Evolutionary conservation across 345 rosid genomes (phyloP).

Genomic region (Aquilaria sinensis): DNA sequence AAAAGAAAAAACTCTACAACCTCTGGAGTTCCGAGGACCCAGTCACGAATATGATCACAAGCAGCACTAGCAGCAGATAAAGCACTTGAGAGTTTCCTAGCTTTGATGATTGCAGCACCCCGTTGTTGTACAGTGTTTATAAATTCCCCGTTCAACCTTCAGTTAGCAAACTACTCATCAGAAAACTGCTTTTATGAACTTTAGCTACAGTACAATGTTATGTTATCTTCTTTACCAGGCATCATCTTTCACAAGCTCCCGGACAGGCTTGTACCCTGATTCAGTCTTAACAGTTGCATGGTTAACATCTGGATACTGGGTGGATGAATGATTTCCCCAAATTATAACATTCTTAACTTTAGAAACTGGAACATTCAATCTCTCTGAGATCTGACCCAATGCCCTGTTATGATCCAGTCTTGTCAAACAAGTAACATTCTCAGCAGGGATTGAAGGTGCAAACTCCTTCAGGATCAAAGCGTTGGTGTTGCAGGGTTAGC

Average conservation of each 20-base stretch:
- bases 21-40: constrained; percentile 84
- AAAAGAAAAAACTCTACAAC: constrained; percentile 11
- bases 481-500: constrained; percentile 89
- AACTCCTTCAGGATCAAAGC: constrained; percentile 74
- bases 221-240: constrained; percentile 32
- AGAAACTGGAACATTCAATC: constrained; percentile 41
- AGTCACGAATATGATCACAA: constrained; percentile 81
- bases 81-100: constrained; percentile 67
- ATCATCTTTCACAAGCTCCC: constrained; percentile 47
- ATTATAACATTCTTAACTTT: constrained; percentile 66
- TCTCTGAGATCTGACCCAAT: constrained; percentile 61
- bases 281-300: constrained; percentile 47
- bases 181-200: background rate
- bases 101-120: constrained; percentile 59
- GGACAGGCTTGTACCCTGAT: constrained; percentile 37
- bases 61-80: constrained; percentile 82
- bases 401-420: constrained; percentile 88
- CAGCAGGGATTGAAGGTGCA: constrained; percentile 73
- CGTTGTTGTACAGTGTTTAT: constrained; percentile 59
- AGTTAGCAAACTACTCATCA: background rate
- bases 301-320: constrained; percentile 81
- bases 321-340: constrained; percentile 94
- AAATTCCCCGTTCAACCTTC: constrained; percentile 55
- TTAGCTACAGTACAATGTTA: background rate
- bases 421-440: constrained; percentile 77